Evolutionary conservation across 2,329 filamentous ascomycete species (phyloP).

Genomic region (Graphium sp.): DNA sequence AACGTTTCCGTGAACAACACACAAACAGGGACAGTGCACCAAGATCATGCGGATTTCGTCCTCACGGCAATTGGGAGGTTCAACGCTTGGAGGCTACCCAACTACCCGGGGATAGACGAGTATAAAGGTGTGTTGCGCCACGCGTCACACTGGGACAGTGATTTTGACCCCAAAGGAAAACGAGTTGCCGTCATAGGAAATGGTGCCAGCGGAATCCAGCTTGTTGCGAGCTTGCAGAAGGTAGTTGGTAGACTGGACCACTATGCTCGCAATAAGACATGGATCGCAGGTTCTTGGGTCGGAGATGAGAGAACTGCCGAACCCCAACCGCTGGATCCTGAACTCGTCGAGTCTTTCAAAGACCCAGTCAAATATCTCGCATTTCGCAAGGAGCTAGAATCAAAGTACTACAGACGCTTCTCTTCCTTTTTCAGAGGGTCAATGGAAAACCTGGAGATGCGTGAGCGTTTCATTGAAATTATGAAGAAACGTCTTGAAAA

Average conservation of each 20-base stretch:
- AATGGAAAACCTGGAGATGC: constrained; percentile 26
- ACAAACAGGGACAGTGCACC: constrained; percentile 17
- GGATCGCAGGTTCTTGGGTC: constrained; percentile 48
- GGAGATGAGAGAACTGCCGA: constrained; percentile 35
- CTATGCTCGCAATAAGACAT: constrained; percentile 48
- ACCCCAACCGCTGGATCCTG: constrained; percentile 38
- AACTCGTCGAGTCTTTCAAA: constrained; percentile 38
- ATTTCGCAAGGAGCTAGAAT: constrained; percentile 39
- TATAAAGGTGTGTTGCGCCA: constrained; percentile 41
- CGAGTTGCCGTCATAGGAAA: constrained; percentile 45
- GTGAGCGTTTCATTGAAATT: constrained; percentile 27
- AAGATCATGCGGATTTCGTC: constrained; percentile 39
- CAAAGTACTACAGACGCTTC: constrained; percentile 46
- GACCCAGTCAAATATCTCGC: constrained; percentile 42
- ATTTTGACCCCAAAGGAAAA: constrained; percentile 29
- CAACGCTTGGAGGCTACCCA: constrained; percentile 46
- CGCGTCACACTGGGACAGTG: constrained; percentile 40
- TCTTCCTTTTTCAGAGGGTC: constrained; percentile 34
- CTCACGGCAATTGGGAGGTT: constrained; percentile 49
- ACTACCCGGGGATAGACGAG: constrained; percentile 37
- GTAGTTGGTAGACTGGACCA: constrained; percentile 36
- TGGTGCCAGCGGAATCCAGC: constrained; percentile 42
- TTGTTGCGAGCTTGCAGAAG: constrained; percentile 33
- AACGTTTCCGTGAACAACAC: constrained; percentile 25
- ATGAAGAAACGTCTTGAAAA: constrained; percentile 35